Conservation (phyloP, 2,329 filamentous ascomycete genomes). For the Beauveria scarabaeidicola region DNA sequence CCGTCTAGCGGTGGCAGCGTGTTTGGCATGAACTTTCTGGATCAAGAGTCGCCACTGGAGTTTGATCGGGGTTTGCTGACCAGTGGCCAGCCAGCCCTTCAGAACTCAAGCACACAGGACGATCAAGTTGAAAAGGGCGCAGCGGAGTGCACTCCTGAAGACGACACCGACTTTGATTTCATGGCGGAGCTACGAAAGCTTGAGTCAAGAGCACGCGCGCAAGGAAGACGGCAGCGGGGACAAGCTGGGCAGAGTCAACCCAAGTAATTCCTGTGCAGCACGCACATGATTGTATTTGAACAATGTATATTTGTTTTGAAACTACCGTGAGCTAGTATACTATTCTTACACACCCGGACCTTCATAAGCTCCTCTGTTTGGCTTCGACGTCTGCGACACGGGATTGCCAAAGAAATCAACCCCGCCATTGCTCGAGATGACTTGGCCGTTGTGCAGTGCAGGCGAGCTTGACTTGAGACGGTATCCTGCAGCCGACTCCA, state of each 20-base stretch:
- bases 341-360: conserved; percentile 10
- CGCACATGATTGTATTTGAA: too few species aligned
- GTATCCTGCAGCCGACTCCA: conserved; percentile 15
- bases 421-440: conserved; percentile 16
- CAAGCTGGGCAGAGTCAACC: not conserved
- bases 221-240: not conserved
- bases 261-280: not conserved
- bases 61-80: not conserved
- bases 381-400: conserved; percentile 12
- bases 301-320: not conserved
- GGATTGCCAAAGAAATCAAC: conserved; percentile 16
- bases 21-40: conserved; percentile 5
- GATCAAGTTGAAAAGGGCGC: not conserved
- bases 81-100: not conserved
- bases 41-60: not conserved
- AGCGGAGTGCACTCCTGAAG: not conserved
- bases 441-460: conserved; percentile 13
- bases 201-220: conserved; percentile 9
- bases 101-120: not conserved
- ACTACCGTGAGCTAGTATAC: not conserved
- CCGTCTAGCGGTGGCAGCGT: conserved; percentile 10
- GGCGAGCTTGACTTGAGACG: conserved; percentile 13
- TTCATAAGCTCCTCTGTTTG: conserved; percentile 18
- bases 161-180: conserved; percentile 6
- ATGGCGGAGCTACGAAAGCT: conserved; percentile 12